A percentile compares a stretch with the other conserved stretches of the same genome.
Conservation (phyloP, 225 moss, liverwort and hornwort genomes). For the Rhytidiadelphus loreus region DNA sequence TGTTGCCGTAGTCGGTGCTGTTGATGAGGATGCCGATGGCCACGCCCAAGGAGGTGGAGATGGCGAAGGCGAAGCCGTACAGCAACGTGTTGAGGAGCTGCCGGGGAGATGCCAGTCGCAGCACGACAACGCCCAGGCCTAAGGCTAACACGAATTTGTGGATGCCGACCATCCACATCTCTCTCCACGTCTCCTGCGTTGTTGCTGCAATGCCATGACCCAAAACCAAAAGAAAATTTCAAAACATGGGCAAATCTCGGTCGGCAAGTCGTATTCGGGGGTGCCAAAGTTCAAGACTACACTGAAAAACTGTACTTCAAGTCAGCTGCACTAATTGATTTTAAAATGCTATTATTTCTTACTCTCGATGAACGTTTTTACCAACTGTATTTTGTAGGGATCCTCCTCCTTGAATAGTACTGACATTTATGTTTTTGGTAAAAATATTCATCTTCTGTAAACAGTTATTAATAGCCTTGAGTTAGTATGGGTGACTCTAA, state of each 20-base stretch:
- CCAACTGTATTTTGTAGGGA: not conserved
- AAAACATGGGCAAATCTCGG: not conserved
- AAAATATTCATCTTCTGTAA: not conserved
- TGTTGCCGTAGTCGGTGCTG: slow-evolving; percentile 25
- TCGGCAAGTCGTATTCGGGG: not conserved
- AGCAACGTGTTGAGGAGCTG: slow-evolving; percentile 37
- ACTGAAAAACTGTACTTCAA: not conserved
- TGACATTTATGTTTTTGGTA: not conserved
- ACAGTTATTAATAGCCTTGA: not conserved
- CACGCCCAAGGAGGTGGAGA: slow-evolving; percentile 65
- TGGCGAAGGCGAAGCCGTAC: slow-evolving; percentile 59
- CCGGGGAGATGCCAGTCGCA: slow-evolving; percentile 58
- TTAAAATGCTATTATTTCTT: not conserved
- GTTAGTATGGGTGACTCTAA: no score
- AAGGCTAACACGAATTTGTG: slow-evolving; percentile 77
- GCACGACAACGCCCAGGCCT: slow-evolving; percentile 61
- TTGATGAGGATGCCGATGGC: slow-evolving; percentile 79
- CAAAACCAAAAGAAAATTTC: not conserved
- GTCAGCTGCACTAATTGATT: not conserved
- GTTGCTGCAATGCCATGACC: slow-evolving; percentile 23
- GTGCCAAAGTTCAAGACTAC: not conserved
- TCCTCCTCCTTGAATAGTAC: not conserved
- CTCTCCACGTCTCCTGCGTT: slow-evolving; percentile 34
- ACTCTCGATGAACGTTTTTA: not conserved
- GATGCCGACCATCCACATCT: slow-evolving; percentile 62